phyloP scores from a whole-genome alignment of 2,329 filamentous ascomycete species.

The Aspergillus sp. region DNA sequence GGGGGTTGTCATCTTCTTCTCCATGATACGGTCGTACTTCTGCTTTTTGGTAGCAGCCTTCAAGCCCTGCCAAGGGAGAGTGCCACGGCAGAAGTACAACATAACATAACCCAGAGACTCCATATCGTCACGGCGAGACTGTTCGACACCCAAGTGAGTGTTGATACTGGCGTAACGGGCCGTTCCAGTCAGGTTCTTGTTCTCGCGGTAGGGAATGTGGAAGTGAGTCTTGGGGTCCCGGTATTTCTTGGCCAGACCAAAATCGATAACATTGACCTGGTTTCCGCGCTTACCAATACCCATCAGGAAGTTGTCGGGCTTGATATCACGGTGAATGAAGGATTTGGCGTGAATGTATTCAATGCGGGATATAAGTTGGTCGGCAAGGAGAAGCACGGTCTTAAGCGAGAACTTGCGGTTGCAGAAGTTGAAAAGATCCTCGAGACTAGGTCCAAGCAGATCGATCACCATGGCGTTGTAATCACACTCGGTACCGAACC shows the following conservation, averaged over 20 bases:
- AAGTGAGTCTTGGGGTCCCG: constrained; percentile 99
- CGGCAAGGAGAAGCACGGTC: constrained; percentile 92
- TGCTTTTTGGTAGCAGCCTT: constrained; percentile 99
- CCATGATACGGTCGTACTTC: constrained; percentile 99
- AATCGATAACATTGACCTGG: constrained; percentile 99
- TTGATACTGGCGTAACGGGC: constrained; percentile 99
- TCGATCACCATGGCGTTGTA: constrained; percentile 99
- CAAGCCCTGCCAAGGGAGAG: constrained; percentile 96
- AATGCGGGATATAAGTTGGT: constrained; percentile 98
- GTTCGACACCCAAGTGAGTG: constrained; percentile 96
- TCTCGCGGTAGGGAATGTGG: constrained; percentile 99
- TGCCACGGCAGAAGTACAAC: constrained; percentile 99
- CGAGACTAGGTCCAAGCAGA: constrained; percentile 88
- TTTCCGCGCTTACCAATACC: constrained; percentile 98
- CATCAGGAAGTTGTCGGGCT: constrained; percentile 99
- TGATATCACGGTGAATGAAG: constrained; percentile 99
- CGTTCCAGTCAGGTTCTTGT: constrained; percentile 99
- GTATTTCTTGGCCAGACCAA: constrained; percentile 99
- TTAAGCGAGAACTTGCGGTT: constrained; percentile 99
- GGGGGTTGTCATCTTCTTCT: constrained; percentile 99
- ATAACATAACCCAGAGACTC: constrained; percentile 98
- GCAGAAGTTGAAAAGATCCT: constrained; percentile 99
- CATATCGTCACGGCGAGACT: constrained; percentile 99
- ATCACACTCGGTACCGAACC: constrained; percentile 99
- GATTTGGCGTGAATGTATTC: constrained; percentile 99